Evolutionary conservation across 495 filamentous ascomycete genomes (phyloP).

Genomic region (Cercophora samala): DNA sequence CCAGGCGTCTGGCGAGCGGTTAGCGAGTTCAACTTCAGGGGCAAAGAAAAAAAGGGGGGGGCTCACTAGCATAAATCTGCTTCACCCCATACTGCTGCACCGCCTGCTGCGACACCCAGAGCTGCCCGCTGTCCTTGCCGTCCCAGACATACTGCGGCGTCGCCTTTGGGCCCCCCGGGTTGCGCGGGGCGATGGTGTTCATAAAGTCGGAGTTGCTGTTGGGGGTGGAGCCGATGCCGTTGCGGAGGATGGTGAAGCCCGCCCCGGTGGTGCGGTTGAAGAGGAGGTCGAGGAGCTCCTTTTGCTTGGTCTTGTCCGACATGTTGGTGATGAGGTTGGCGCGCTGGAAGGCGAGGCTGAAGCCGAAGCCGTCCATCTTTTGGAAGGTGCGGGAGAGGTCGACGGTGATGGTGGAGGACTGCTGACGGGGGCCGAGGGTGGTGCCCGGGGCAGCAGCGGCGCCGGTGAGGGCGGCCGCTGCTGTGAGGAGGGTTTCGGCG

Average conservation of each 20-base stretch:
- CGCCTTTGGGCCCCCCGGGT: conserved; percentile 42
- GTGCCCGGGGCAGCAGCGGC: conserved; percentile 7
- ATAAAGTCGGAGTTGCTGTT: conserved; percentile 45
- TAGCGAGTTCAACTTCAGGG: not conserved
- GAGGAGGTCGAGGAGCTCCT: conserved; percentile 47
- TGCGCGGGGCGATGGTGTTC: conserved; percentile 47
- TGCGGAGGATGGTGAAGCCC: conserved; percentile 54
- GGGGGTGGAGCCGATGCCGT: conserved; percentile 52
- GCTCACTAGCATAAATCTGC: conserved; percentile 50
- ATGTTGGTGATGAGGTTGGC: conserved; percentile 52
- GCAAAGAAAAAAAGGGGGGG: not conserved
- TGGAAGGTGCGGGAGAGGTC: conserved; percentile 44
- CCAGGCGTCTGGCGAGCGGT: conserved; percentile 28
- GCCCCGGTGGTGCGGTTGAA: conserved; percentile 52
- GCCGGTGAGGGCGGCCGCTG: conserved; percentile 9
- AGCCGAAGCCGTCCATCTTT: conserved; percentile 52
- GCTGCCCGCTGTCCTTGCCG: conserved; percentile 50
- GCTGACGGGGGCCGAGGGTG: conserved; percentile 29
- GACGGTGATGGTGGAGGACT: conserved; percentile 40
- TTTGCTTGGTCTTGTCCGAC: conserved; percentile 43
- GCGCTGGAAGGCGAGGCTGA: conserved; percentile 53
- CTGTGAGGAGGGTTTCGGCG: conserved; percentile 20
- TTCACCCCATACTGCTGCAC: conserved; percentile 44
- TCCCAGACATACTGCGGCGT: conserved; percentile 50
- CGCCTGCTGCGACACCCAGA: conserved; percentile 52